Conservation (phyloP, 2,329 filamentous ascomycete species). For the Hyphodiscus sp. region DNA sequence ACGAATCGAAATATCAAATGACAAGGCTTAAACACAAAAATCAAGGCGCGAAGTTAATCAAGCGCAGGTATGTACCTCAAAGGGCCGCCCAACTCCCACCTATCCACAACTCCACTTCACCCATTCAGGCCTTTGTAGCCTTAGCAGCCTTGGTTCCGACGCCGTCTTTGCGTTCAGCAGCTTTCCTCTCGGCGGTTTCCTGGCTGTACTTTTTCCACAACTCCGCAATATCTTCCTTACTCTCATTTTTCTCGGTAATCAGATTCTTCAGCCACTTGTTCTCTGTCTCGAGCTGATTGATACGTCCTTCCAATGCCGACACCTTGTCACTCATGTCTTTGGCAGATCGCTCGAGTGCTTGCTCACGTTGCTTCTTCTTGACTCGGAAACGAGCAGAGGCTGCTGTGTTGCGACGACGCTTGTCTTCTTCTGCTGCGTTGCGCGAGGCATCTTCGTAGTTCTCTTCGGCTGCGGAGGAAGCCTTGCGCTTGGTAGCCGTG, state of each 20-base stretch:
- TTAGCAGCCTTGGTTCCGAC: constrained; percentile 24
- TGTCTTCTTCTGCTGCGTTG: constrained; percentile 78
- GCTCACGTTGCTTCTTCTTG: constrained; percentile 94
- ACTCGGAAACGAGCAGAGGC: constrained; percentile 84
- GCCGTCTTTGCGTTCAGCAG: constrained; percentile 27
- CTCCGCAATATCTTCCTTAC: constrained; percentile 34
- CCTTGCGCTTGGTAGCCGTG: constrained; percentile 28
- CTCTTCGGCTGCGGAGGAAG: constrained; percentile 24
- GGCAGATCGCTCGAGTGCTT: constrained; percentile 72
- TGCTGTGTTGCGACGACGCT: constrained; percentile 81
- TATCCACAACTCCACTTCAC: not conserved
- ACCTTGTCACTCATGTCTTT: constrained; percentile 83
- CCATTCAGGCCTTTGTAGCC: constrained; percentile 3
- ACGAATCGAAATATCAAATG: not conserved
- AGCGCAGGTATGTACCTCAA: constrained; percentile 4
- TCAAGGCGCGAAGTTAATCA: constrained; percentile 10
- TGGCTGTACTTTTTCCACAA: constrained; percentile 35
- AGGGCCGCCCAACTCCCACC: not conserved
- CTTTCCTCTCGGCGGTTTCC: constrained; percentile 28
- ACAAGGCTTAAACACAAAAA: not conserved
- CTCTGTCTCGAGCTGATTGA: constrained; percentile 73
- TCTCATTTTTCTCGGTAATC: constrained; percentile 71
- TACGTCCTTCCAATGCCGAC: constrained; percentile 61
- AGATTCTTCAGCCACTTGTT: constrained; percentile 78
- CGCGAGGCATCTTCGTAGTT: constrained; percentile 66